Base-by-base conservation (phyloP, 2,329 filamentous ascomycete species). In the Aureobasidium leucospermi region DNA sequence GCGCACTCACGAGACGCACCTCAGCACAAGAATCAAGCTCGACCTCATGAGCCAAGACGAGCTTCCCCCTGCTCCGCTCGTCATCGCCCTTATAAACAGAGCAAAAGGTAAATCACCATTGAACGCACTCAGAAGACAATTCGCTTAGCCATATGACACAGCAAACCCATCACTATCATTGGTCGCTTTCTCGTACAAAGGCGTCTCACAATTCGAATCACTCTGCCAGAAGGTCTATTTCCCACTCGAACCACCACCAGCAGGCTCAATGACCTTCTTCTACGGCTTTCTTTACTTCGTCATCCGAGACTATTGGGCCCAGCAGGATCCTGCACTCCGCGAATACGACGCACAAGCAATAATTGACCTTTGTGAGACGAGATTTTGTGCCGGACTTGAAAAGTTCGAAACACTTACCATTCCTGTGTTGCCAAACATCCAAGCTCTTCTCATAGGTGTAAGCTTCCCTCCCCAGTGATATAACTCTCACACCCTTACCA, bases 211-310 rank as follows among this genome's bases (percentile, higher is more conserved):
- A 13, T 32, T 62, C 1, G 60, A 62, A 29, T 11, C 53, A 29
- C 45, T 62, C 1, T 62, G 60, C 19, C 60, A 62, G 34, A 62
- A 59, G 28, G 53, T 52, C 45, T 62, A 62, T 31, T 62, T 62
- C 9, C 57, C 60, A 3, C 38, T 58, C 1, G 41, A 49, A 36
- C 45, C 58, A 43, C 60, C 52, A 2, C 28, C 60, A 7, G 32
- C 38, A 31, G 60, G 60, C 6, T 57, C 49, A 10, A 58, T 58
- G 28, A 51, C 57, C 6, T 43, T 62, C 6, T 58, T 62, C 19
- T 62, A 60, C 23, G 60, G 48, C 13, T 49, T 62, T 1, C 38
- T 62, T 6, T 62, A 59, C 13, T 60, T 60, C 31, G 59, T 58
- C 6, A 52, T 62, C 11, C 48, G 60, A 13, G 60, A 62, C n/a